Conservation (phyloP, 2,329 filamentous ascomycete species). For the Xylaria sp. region DNA sequence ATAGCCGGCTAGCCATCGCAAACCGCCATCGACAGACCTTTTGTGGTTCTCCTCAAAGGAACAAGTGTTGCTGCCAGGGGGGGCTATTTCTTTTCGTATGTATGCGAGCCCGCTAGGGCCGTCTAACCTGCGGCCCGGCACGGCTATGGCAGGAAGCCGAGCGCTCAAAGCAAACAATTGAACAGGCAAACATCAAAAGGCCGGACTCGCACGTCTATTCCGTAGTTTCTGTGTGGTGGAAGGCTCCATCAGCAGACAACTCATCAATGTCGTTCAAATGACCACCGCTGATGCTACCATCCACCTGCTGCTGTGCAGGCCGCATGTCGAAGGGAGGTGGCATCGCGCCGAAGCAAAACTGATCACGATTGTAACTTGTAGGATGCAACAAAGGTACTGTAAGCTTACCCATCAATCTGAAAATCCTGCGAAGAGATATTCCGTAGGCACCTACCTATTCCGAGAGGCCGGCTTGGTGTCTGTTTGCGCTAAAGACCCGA, state of each 20-base stretch:
- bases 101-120: conserved; percentile 2
- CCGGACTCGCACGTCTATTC: too few relatives aligned
- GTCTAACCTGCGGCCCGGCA: neutral
- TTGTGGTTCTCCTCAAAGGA: neutral
- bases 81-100: neutral
- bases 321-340: conserved; percentile 8
- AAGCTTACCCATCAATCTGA: conserved; percentile 1
- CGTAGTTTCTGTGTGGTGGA: neutral
- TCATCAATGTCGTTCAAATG: conserved; percentile 11
- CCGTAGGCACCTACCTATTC: neutral
- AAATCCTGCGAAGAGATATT: neutral
- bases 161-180: conserved; percentile 9
- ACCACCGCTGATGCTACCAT: conserved; percentile 8
- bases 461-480: neutral
- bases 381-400: conserved; percentile 7
- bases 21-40: conserved; percentile 1
- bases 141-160: neutral
- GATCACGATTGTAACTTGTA: conserved; percentile 6
- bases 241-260: conserved; percentile 5
- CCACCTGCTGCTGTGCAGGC: conserved; percentile 1
- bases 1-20: neutral
- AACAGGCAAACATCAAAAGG: conserved; percentile 8
- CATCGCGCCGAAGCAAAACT: conserved; percentile 6
- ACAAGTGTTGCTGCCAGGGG: neutral
- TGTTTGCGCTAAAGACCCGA: too few relatives aligned